These are phyloP conservation scores for Botrytis byssoidea DNA, from an alignment of 2,329 filamentous ascomycete genomes.

Conservation along the genomic window DNA sequence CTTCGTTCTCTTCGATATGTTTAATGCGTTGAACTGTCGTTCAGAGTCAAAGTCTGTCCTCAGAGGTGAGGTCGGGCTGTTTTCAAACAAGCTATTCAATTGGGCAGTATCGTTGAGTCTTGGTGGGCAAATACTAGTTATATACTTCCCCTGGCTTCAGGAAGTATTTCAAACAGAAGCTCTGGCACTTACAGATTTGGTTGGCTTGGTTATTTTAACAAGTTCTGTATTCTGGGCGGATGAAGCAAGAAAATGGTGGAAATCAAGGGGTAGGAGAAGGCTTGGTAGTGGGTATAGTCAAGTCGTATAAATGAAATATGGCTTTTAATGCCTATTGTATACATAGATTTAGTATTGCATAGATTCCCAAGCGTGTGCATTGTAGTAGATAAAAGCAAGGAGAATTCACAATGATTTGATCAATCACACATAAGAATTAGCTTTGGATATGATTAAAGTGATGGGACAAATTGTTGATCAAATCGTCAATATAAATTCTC, in stretches of 20 bases:
- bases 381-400: slow-evolving; percentile 17
- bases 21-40: slow-evolving; percentile 92
- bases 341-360: slow-evolving; percentile 22
- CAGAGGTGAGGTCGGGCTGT: slow-evolving; percentile 77
- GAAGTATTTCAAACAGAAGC: slow-evolving; percentile 95
- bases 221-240: slow-evolving; percentile 96
- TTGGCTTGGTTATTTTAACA: slow-evolving; percentile 70
- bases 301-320: slow-evolving; percentile 49
- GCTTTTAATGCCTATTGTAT: slow-evolving; percentile 21
- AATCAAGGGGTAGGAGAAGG: slow-evolving; percentile 54
- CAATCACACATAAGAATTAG: background rate
- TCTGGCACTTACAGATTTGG: slow-evolving; percentile 69
- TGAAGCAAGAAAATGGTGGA: slow-evolving; percentile 80
- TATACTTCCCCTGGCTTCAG: slow-evolving; percentile 93
- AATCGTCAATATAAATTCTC: slow-evolving; percentile 24
- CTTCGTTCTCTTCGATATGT: slow-evolving; percentile 99
- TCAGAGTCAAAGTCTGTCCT: slow-evolving; percentile 88
- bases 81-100: slow-evolving; percentile 92
- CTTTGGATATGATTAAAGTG: background rate
- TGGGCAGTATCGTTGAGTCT: slow-evolving; percentile 87
- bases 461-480: background rate
- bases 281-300: slow-evolving; percentile 63
- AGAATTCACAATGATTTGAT: background rate
- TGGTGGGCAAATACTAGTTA: slow-evolving; percentile 82
- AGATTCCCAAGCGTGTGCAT: slow-evolving; percentile 18